Conservation (phyloP, 305 asterid genomes). For the Fraxinus ornus region DNA sequence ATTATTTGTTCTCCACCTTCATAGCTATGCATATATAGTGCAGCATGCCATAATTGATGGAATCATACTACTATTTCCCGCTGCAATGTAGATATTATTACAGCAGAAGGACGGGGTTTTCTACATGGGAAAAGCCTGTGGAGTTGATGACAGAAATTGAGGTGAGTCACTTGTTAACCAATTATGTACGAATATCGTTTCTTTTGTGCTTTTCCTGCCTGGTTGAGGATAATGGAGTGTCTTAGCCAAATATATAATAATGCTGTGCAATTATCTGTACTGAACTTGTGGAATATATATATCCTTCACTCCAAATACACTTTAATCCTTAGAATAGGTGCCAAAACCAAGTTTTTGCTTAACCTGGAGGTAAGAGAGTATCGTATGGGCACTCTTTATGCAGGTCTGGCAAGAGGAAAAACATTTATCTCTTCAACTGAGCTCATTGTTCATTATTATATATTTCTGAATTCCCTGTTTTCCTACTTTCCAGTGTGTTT, state of each 20-base stretch:
- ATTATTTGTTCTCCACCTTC: not conserved
- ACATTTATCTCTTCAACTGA: not conserved
- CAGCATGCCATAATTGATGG: not conserved
- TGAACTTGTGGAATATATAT: not conserved
- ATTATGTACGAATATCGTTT: slow-evolving; percentile 9
- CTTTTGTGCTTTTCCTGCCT: slow-evolving; percentile 21
- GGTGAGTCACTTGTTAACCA: slow-evolving; percentile 43
- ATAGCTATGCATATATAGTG: not conserved
- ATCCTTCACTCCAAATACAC: not conserved
- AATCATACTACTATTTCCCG: not conserved
- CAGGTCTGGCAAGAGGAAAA: not conserved
- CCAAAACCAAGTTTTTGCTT: not conserved
- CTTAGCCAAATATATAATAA: not conserved
- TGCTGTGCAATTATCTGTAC: not conserved
- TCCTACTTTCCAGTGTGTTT: not conserved
- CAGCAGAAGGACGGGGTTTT: slow-evolving; percentile 66
- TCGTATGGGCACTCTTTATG: not conserved
- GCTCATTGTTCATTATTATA: not conserved
- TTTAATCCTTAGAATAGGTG: not conserved
- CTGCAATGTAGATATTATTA: slow-evolving; percentile 68
- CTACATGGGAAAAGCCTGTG: slow-evolving; percentile 88
- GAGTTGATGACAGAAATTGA: slow-evolving; percentile 82
- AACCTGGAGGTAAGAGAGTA: not conserved
- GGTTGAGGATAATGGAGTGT: not conserved
- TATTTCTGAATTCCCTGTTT: not conserved